Conservation (phyloP, 1,139 yeast genomes). For the Ashbya aceris region DNA sequence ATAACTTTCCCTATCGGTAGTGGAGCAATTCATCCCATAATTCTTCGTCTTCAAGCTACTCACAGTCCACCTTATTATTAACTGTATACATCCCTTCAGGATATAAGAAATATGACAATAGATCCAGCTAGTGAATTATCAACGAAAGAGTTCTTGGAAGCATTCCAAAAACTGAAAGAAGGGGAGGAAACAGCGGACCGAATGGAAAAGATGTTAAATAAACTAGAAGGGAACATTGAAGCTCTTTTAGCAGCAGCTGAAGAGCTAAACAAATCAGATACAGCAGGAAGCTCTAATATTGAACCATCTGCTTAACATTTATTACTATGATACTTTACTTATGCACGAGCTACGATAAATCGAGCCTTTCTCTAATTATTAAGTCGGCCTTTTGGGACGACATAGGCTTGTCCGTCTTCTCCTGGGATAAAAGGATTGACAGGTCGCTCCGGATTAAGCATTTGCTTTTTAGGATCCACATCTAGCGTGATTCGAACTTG, state of each 20-base stretch:
- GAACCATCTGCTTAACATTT: not conserved
- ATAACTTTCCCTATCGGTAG: too few relatives aligned
- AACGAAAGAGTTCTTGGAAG: constrained; percentile 8
- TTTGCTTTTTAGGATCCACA: constrained; percentile 30
- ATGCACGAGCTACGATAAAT: not conserved
- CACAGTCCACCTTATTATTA: too few relatives aligned
- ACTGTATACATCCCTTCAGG: not conserved
- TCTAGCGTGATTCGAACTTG: constrained; percentile 52
- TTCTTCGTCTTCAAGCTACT: too few relatives aligned
- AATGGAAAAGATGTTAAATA: constrained; percentile 48
- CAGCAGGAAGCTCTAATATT: not conserved
- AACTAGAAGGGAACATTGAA: constrained; percentile 48
- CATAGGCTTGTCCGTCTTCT: constrained; percentile 13
- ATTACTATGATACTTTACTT: not conserved
- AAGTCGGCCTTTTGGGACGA: not conserved
- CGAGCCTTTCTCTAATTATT: not conserved
- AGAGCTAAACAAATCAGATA: not conserved
- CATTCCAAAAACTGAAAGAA: constrained; percentile 38
- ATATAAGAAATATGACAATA: not conserved
- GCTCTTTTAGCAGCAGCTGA: constrained; percentile 33
- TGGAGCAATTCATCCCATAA: too few relatives aligned
- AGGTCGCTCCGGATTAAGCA: constrained; percentile 59
- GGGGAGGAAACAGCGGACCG: constrained; percentile 49
- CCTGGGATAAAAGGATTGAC: constrained; percentile 56
- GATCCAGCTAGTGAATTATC: not conserved